phyloP scores from a whole-genome alignment of 1,284 basidiomycete genomes.

The Xanthoconium separans region DNA sequence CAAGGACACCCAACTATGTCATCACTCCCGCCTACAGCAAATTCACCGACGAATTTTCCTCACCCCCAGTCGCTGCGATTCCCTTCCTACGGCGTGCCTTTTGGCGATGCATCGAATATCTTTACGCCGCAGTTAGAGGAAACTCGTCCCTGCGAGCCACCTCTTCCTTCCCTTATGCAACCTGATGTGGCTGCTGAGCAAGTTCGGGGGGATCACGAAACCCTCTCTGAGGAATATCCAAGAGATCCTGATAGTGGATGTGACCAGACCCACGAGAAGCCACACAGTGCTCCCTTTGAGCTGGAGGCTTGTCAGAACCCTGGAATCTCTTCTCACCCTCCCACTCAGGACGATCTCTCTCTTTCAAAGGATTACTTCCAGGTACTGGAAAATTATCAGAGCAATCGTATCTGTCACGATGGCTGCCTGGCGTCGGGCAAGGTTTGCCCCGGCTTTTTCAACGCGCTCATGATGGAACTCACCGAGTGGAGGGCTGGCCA shows the following conservation, averaged over 20 bases:
- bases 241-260: neutral
- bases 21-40: neutral
- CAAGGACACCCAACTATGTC: neutral
- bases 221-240: neutral
- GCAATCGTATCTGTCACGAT: too few species aligned
- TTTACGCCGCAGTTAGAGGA: too few species aligned
- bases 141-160: too few species aligned
- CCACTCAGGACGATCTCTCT: neutral
- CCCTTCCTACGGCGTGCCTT: neutral
- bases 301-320: neutral
- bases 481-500: neutral
- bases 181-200: neutral
- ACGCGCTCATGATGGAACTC: accelerated
- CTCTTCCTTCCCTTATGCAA: neutral
- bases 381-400: too few species aligned
- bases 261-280: neutral
- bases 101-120: neutral
- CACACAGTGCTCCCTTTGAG: neutral
- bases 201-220: neutral
- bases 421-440: neutral
- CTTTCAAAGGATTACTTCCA: too few species aligned
- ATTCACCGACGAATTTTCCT: neutral
- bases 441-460: neutral
- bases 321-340: neutral
- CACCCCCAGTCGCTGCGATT: neutral